Base-by-base conservation (phyloP, 2,329 filamentous ascomycete species). In the Trichoderma sp. region DNA sequence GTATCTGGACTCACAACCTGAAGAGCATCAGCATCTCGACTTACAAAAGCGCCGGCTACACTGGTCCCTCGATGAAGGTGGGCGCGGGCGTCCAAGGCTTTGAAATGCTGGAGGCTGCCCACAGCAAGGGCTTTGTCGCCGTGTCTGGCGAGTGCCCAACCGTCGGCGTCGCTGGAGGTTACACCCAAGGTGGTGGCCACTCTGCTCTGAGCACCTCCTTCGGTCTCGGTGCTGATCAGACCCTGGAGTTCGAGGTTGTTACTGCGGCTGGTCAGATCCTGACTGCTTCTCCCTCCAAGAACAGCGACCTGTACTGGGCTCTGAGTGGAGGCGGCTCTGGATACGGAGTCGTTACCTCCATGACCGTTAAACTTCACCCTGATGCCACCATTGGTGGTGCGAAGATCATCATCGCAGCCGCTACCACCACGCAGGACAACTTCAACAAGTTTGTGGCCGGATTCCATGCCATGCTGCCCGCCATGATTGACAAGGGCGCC, bases 281-380 rank as follows among this genome's bases (percentile, higher is more conserved):
- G 3, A 84, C 78, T 4, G 87, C 87, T 3, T 84, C 81, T 12
- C 82, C 79, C 1, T 67, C 68, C 4, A 30, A 73, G 47, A 69
- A 79, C 1, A 71, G 83, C n/a, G 88, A 91, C 70, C 81, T 91
- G 11, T 90, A 87, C 80, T 91, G 88, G 88, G 88, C 88, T 7
- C 79, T 90, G 3, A 81, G 82, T 47, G 88, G 88, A 9, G 87
- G 88, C 2, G 88, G 88, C 2, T 85, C 84, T 4, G 83, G 80
- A 59, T 86, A 82, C 71, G 84, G 83, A 1, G 80, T 85, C 2
- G 83, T 85, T 9, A 76, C 80, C 17, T 83, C 81, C 2, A 76
- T 82, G 66, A 79, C 79, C 1, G 78, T 82, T 30, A 79, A 79
- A 12, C 78, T 78, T 6, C 80, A 81, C 63, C 78, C 77, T 1